phyloP scores from a whole-genome alignment of 176 grass and related monocot genomes.

The Metroxylon sagu region DNA sequence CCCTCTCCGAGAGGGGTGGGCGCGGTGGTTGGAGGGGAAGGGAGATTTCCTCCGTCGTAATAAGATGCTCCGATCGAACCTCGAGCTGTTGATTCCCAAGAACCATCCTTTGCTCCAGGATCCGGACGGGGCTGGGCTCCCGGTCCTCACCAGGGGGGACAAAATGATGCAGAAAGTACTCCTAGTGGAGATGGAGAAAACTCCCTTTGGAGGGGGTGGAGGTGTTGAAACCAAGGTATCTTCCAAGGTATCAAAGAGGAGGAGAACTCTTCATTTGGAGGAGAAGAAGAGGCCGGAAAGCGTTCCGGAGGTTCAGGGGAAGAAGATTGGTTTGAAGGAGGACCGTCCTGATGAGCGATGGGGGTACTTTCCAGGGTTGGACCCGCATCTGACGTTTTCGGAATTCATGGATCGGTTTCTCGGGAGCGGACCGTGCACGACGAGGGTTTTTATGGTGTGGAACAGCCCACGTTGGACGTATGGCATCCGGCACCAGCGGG shows the following conservation, averaged over 20 bases:
- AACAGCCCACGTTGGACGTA: constrained; percentile 80
- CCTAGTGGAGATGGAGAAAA: constrained; percentile 47
- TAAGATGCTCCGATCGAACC: constrained; percentile 78
- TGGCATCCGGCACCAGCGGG: constrained; percentile 60
- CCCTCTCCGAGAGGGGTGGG: constrained; percentile 60
- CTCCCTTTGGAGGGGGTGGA: background rate
- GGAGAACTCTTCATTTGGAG: constrained; percentile 29
- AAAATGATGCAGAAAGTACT: constrained; percentile 54
- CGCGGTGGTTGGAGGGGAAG: constrained; percentile 81
- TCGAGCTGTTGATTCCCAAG: constrained; percentile 74
- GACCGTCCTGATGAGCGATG: constrained; percentile 26
- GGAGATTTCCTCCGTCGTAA: constrained; percentile 74
- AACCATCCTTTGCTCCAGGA: constrained; percentile 96
- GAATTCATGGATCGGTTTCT: constrained; percentile 78
- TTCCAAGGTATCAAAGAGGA: constrained; percentile 24
- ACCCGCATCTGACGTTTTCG: constrained; percentile 52
- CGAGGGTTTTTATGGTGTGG: constrained; percentile 93
- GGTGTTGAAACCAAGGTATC: constrained; percentile 12
- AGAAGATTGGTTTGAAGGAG: constrained; percentile 7
- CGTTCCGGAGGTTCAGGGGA: constrained; percentile 14
- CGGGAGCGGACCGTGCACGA: constrained; percentile 31
- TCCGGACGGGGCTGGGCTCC: constrained; percentile 63
- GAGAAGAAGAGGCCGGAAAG: constrained; percentile 12
- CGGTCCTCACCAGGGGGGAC: constrained; percentile 60
- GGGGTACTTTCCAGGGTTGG: constrained; percentile 74